Evolutionary conservation across 768 basidiomycete species (phyloP), one percentile per base, ranked within the genome.

Genomic region (Serendipita sp.): DNA sequence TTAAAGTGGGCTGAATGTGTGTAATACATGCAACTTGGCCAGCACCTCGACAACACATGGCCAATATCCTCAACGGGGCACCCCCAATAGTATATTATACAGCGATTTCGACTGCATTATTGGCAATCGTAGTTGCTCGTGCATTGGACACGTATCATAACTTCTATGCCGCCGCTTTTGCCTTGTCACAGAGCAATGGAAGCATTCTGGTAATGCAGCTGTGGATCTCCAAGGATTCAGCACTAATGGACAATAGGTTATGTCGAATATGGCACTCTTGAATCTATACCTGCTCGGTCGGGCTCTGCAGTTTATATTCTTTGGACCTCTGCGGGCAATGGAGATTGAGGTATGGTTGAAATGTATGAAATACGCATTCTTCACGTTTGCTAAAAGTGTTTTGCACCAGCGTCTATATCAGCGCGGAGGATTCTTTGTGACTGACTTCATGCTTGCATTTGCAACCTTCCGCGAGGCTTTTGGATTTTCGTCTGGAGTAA

Each of bases 401-500:
- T n/a, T 33, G 24, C 3, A 24, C 17, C 70, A 99, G 95, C 86
- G 94, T 30, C 78, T 99, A 1, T 96, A 97, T 72, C 95, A 98
- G 71, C 81, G 90, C 66, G 81, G 91, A 31, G 98, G 96, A 95
- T 93, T 94, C 75, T 96, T 96, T 74, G 81, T 98, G 58, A 98
- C 96, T 1, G 96, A 99, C 72, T 94, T 91, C 4, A 77, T 99
- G 38, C 77, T 99, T 60, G 95, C 96, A 0, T 88, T 98, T 71
- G 96, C 96, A 38, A 98, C 98, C 67, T 99, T 99, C 75, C 81
- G 93, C 64, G 90, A 94, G 72, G 90, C 92, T 72, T 93, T 95
- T 71, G 90, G 94, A 72, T 80, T 85, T n/a, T 82, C 85, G 2
- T 97, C 98, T 71, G 86, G 86, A 48, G 75, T 93, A 67, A 91